A percentile compares a stretch with the other conserved stretches of the same genome.
These are phyloP conservation scores for Volutella citrinella DNA, from an alignment of 2,329 filamentous ascomycete genomes.

Conservation along the genomic window DNA sequence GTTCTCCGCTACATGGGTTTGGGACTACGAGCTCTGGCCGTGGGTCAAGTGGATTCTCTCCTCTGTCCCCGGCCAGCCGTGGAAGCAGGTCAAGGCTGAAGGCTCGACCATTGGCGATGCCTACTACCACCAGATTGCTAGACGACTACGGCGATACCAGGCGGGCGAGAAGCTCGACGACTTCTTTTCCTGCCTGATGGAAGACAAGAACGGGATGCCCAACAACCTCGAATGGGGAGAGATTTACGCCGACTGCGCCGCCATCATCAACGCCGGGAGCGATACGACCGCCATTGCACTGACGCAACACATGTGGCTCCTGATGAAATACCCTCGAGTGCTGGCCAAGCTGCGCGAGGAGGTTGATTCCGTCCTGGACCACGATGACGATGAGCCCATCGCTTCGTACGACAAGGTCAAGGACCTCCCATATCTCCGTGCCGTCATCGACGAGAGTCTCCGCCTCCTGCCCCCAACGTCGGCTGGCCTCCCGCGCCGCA, in stretches of 20 bases:
- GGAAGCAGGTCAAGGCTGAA: conserved; percentile 28
- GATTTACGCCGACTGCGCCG: conserved; percentile 52
- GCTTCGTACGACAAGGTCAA: conserved; percentile 49
- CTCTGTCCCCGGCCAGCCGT: conserved; percentile 30
- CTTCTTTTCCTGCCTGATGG: conserved; percentile 57
- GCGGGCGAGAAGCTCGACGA: conserved; percentile 54
- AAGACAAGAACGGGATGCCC: conserved; percentile 38
- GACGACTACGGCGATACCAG: conserved; percentile 18
- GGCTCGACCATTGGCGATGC: conserved; percentile 41
- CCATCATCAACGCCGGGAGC: conserved; percentile 51
- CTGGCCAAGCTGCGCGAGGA: conserved; percentile 42
- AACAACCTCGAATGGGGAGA: conserved; percentile 52
- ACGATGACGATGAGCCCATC: conserved; percentile 40
- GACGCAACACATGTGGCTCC: conserved; percentile 49
- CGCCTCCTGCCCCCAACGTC: conserved; percentile 30
- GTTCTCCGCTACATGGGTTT: too few species aligned
- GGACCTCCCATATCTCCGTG: conserved; percentile 49
- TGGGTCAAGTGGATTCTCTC: too few species aligned
- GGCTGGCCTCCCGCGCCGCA: conserved; percentile 25
- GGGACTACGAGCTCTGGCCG: too few species aligned
- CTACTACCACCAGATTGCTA: conserved; percentile 37
- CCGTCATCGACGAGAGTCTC: conserved; percentile 47
- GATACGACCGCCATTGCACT: conserved; percentile 49
- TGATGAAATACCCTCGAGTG: conserved; percentile 43
- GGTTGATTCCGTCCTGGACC: conserved; percentile 41